These are phyloP conservation scores for Linum lewisii DNA, from an alignment of 345 rosid species.

Conservation along the genomic window DNA sequence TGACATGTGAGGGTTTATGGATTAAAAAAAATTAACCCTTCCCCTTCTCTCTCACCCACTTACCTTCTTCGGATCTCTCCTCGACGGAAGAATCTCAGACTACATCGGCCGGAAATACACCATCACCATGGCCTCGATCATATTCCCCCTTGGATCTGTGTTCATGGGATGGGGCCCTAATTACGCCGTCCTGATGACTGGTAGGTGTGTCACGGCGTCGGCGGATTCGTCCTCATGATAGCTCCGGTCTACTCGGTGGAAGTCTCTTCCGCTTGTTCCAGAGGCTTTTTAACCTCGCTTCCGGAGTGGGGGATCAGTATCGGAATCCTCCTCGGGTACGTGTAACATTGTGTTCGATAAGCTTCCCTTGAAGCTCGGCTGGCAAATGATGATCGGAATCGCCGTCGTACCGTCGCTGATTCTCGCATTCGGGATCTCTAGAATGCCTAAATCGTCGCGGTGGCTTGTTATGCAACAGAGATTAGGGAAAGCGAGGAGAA, in stretches of 20 bases:
- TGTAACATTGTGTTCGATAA: slow-evolving; percentile 54
- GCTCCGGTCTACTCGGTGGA: slow-evolving; percentile 89
- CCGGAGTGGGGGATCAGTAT: slow-evolving; percentile 71
- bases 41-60: no score
- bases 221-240: slow-evolving; percentile 85
- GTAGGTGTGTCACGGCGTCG: slow-evolving; percentile 76
- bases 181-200: slow-evolving; percentile 46
- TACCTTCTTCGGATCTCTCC: slow-evolving; percentile 60
- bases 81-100: slow-evolving; percentile 83
- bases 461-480: slow-evolving; percentile 72
- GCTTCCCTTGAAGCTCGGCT: slow-evolving; percentile 52
- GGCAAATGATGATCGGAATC: slow-evolving; percentile 82
- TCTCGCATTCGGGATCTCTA: slow-evolving; percentile 40
- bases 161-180: slow-evolving; percentile 77
- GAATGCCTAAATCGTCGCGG: slow-evolving; percentile 84
- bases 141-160: slow-evolving; percentile 65
- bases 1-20: no score
- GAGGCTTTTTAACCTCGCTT: slow-evolving; percentile 61
- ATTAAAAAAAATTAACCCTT: no score
- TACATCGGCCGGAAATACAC: slow-evolving; percentile 79
- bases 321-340: slow-evolving; percentile 64
- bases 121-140: slow-evolving; percentile 47
- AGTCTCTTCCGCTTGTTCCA: slow-evolving; percentile 48
- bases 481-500: slow-evolving; percentile 40
- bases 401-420: slow-evolving; percentile 63